These are phyloP conservation scores for Camelina neglecta DNA, from an alignment of 345 rosid species.

Conservation along the genomic window DNA sequence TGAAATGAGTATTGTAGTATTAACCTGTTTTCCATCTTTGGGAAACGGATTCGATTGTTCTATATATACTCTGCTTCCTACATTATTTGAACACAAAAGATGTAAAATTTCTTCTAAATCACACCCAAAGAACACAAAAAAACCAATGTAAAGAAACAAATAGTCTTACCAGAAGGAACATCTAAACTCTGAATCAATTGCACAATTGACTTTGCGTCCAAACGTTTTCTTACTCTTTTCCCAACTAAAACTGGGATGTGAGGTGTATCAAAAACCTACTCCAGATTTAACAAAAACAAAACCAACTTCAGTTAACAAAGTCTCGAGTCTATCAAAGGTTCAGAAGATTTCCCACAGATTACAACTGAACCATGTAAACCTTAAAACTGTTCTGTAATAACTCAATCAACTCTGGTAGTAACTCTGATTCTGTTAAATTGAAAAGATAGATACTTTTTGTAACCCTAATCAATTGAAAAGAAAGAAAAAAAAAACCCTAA, in stretches of 20 bases:
- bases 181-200: conserved; percentile 69
- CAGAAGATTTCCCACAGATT: background rate
- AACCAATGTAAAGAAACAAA: background rate
- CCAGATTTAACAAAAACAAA: conserved; percentile 14
- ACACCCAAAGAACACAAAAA: conserved; percentile 2
- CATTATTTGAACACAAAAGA: conserved; percentile 5
- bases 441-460: background rate
- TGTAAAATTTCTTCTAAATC: background rate
- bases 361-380: background rate
- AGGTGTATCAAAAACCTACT: conserved; percentile 88
- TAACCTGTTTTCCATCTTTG: conserved; percentile 80
- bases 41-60: conserved; percentile 79
- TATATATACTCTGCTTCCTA: conserved; percentile 73
- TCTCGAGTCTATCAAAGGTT: background rate
- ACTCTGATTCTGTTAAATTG: background rate
- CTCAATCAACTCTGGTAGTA: background rate
- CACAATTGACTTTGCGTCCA: conserved; percentile 80
- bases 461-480: background rate
- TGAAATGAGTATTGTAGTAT: background rate
- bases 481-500: background rate
- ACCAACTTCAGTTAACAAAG: background rate
- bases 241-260: conserved; percentile 68
- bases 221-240: conserved; percentile 69
- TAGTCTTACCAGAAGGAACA: conserved; percentile 65
- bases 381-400: background rate